Base-by-base conservation (phyloP, 148 eudicot genomes). In the Rhododendron williamsianum region DNA sequence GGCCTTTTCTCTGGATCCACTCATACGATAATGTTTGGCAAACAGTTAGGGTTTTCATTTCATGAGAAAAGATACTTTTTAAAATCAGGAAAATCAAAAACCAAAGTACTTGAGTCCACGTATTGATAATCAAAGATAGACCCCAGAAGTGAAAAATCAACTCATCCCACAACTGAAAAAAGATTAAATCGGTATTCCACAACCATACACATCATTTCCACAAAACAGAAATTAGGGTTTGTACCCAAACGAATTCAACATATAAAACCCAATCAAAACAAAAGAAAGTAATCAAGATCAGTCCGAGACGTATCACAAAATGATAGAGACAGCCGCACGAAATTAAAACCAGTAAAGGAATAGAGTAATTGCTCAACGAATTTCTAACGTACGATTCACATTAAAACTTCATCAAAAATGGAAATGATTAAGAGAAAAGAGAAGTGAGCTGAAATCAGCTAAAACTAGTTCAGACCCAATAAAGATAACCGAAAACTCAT, bases 401-500 rank as follows among this genome's bases (percentile, higher is more conserved):
- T 27, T 27, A 48, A 67, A 23, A 67, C 36, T 51, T 6, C 45
- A 18, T 30, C 25, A 16, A 1, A 46, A 45, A 80, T 15, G 77
- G 41, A 27, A 71, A 71, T 71, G 76, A 13, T 30, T 11, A 27
- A 4, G 38, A 33, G 19, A 74, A 38, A 18, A 74, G 21, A 74
- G 18, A 65, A 67, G 27, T 36, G 51, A 82, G 84, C 84, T 82
- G 33, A 67, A 63, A 82, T 67, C 76, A 63, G 36, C 84, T 82
- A 15, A 67, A 82, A 82, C 76, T 45, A 43, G 76, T 25, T 25
- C 23, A n/a, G 12, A 67, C 25, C 19, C 54, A 63, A 7, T 18
- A 27, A 45, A 65, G 18, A 38, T 15, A 45, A 45, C 69, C 54
- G 69, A 25, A 19, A 41, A 82, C n/a, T 9, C 56, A 78, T 78